Base-by-base conservation (phyloP, 1,139 yeast species). In the Candida neerlandica region DNA sequence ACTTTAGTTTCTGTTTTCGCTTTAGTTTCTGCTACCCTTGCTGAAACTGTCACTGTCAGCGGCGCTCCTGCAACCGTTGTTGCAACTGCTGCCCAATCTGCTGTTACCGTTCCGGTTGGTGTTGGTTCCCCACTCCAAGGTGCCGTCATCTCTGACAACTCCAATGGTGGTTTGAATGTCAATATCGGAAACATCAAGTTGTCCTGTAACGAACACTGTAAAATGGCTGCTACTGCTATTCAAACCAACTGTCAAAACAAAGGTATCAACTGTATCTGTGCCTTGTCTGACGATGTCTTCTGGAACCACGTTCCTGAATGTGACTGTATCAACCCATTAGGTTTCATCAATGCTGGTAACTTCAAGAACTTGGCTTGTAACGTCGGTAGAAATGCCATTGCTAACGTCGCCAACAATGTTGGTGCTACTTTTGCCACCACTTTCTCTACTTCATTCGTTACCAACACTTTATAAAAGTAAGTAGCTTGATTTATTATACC, bases 321-420 rank as follows among this genome's bases (percentile, higher is more conserved):
- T 43, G 41, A 43, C n/a, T 43, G 45, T 43, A 15, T 43, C 21
- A 43, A 43, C 41, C 45, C 45, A 43, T 34, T 35, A 6, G 29
- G 23, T 3, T 7, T 43, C 32, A 37, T 43, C 11, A 35, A 34
- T 16, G 26, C 33, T 18, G 29, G 11, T 19, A 43, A 34, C 35
- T 16, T 43, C 12, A 43, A 43, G n/a, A 33, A 37, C 37, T 37
- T 26, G 27, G 41, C 37, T 14, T 34, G 40, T 34, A 14, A 35
- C n/a, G 35, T 35, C 27, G 41, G 45, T 21, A 42, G 26, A 34
- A 15, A 12, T 21, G 39, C 21, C 33, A 29, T 32, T 41, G 30
- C 26, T 14, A 41, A 41, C 19, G 37, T 32, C 23, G 39, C 38
- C 15, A 32, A n/a, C 29, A 32, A 32, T 5, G 33, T 5, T 21